phyloP scores from a whole-genome alignment of 352 stramenopile species.

The Phytophthora nicotianae region DNA sequence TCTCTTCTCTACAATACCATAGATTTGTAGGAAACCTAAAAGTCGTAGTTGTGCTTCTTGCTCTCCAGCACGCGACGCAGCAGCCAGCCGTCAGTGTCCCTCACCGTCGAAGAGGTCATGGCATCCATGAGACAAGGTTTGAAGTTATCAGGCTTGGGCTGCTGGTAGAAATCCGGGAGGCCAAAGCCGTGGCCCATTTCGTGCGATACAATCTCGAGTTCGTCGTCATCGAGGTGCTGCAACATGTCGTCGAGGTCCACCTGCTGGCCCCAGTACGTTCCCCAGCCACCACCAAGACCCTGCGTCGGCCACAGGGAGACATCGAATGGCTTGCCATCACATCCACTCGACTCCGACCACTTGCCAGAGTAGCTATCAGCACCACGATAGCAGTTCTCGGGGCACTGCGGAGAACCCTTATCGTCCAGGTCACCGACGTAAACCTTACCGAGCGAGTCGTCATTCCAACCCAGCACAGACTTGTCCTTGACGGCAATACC shows the following conservation, averaged over 20 bases:
- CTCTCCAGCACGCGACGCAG: conserved; percentile 35
- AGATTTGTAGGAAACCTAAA: background rate
- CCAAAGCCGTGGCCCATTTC: conserved; percentile 41
- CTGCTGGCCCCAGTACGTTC: conserved; percentile 15
- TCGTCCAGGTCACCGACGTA: conserved; percentile 29
- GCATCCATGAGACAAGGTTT: conserved; percentile 24
- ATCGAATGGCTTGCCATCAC: conserved; percentile 40
- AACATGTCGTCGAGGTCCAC: conserved; percentile 40
- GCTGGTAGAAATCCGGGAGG: conserved; percentile 23
- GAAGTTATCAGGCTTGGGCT: conserved; percentile 20
- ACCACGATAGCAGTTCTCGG: conserved; percentile 34
- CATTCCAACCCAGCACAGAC: conserved; percentile 38
- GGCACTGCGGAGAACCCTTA: conserved; percentile 26
- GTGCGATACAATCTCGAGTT: conserved; percentile 33
- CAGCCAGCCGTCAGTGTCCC: conserved; percentile 32
- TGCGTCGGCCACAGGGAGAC: conserved; percentile 41
- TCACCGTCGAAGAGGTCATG: conserved; percentile 12
- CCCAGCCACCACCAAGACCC: conserved; percentile 26
- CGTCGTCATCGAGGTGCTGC: conserved; percentile 19
- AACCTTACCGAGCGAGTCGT: conserved; percentile 40
- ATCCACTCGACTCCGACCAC: conserved; percentile 30
- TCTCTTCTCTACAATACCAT: background rate
- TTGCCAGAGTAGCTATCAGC: background rate
- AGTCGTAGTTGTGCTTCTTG: conserved; percentile 20
- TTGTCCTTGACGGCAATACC: conserved; percentile 16